Base-by-base conservation (phyloP, 345 rosid genomes). In the Mercurialis annua region DNA sequence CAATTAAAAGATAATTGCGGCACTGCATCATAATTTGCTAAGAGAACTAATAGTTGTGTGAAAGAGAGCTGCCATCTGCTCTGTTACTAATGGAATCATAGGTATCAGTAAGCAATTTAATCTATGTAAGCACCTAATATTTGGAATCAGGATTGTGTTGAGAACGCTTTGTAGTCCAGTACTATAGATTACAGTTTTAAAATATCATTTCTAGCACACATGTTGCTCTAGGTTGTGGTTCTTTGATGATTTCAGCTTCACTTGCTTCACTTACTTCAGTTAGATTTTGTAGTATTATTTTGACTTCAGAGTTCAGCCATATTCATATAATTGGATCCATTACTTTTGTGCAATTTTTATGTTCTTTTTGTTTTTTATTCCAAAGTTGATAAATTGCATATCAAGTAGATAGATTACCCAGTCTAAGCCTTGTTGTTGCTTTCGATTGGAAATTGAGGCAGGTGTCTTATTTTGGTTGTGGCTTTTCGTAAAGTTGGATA, bases 71-170 rank as follows among this genome's bases (percentile, higher is more conserved):
- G 10, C 14, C 55, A 38, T 23, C 52, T 63, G 65, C 11, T 11
- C 52, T 44, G 67, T 30, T 47, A 47, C 67, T 64, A 62, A 64
- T 43, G 17, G 27, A 64, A 64, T 29, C 23, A 31, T 21, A 6
- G 9, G 17, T 44, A 44, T 44, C 14, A 46, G 33, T 15, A n/a
- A n/a, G n/a, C n/a, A n/a, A n/a, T n/a, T n/a, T n/a, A n/a, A n/a
- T n/a, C n/a, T n/a, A n/a, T n/a, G n/a, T n/a, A n/a, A n/a, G n/a
- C n/a, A n/a, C n/a, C n/a, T n/a, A n/a, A n/a, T n/a, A n/a, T n/a
- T n/a, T n/a, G n/a, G n/a, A n/a, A n/a, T n/a, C n/a, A n/a, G n/a
- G n/a, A n/a, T n/a, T n/a, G n/a, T n/a, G n/a, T n/a, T n/a, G n/a
- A n/a, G n/a, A n/a, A n/a, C n/a, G n/a, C n/a, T n/a, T n/a, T n/a